Base-by-base conservation (phyloP, 2,329 filamentous ascomycete species). In the Cadophora luteo-olivacea region DNA sequence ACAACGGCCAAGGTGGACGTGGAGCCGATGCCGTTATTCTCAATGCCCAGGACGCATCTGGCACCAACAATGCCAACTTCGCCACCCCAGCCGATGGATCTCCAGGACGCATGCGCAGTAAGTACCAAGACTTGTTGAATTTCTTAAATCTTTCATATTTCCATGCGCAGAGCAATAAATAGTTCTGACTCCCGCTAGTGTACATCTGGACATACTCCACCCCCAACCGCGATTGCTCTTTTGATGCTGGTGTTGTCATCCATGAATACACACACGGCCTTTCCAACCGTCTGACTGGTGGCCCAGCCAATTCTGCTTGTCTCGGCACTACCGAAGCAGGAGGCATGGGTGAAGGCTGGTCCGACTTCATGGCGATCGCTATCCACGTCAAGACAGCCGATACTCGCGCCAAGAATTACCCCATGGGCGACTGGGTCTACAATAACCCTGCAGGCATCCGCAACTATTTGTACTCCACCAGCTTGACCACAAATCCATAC, bases 341-440 rank as follows among this genome's bases (percentile, higher is more conserved):
- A 9, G 86, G 86, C 49, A 86, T 88, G 86, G 85, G 85, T 41
- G 86, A 88, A 67, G 86, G 86, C 48, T 88, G 86, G 86, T 79
- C 82, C 66, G 86, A 88, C 71, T 86, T 87, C 77, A 84, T 83
- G 77, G 85, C 85, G 5, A 83, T 82, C 0, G 83, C 85, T 4
- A 80, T 86, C 68, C 81, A 82, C 61, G 73, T 85, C 67, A 84
- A 84, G 77, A 58, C 80, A 3, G 69, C 69, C 16, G 83, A 86
- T 74, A 86, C 81, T 6, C 79, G 84, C 55, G 70, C 67, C 4
- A 84, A 76, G 1, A 77, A 85, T 76, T 86, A 85, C 73, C 68
- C 81, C 11, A 81, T 87, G 76, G 86, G 83, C 8, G 80, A 80
- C 32, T 88, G 85, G 84, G 79, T 86, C 2, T 76, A 76, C 69